Evolutionary conservation across 495 filamentous ascomycete species (phyloP).

Genomic region (Tuber borchii): DNA sequence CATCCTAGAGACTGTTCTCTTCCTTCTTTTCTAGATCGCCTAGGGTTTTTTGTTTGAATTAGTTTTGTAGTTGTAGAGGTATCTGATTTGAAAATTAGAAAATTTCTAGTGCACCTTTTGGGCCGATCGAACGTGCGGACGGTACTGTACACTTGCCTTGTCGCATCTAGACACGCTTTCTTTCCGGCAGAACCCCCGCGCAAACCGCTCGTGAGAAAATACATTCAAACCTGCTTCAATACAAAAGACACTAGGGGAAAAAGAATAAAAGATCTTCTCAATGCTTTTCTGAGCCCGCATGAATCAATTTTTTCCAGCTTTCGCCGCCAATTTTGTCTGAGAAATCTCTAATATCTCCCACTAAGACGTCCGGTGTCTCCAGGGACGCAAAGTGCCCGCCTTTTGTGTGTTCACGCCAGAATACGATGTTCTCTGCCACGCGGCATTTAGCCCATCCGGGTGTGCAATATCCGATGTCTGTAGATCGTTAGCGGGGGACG

Average conservation of each 20-base stretch:
- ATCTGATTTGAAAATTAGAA: too few relatives aligned
- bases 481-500: background rate
- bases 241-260: background rate
- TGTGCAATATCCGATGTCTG: slow-evolving; percentile 51
- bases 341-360: slow-evolving; percentile 53
- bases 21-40: too few relatives aligned
- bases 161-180: background rate
- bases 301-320: slow-evolving; percentile 21
- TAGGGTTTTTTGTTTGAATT: too few relatives aligned
- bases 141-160: too few relatives aligned
- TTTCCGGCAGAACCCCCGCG: background rate
- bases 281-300: slow-evolving; percentile 39
- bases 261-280: slow-evolving; percentile 27
- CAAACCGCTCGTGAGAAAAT: background rate
- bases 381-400: slow-evolving; percentile 63
- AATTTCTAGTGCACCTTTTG: too few relatives aligned
- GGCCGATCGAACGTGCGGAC: too few relatives aligned
- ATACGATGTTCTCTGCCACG: slow-evolving; percentile 50
- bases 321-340: slow-evolving; percentile 48
- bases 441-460: slow-evolving; percentile 48
- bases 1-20: too few relatives aligned
- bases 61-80: too few relatives aligned
- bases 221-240: background rate
- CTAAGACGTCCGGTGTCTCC: slow-evolving; percentile 53
- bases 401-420: slow-evolving; percentile 48